These are phyloP conservation scores for Scheffersomyces stipitis DNA, from an alignment of 805 yeast species.

Conservation along the genomic window DNA sequence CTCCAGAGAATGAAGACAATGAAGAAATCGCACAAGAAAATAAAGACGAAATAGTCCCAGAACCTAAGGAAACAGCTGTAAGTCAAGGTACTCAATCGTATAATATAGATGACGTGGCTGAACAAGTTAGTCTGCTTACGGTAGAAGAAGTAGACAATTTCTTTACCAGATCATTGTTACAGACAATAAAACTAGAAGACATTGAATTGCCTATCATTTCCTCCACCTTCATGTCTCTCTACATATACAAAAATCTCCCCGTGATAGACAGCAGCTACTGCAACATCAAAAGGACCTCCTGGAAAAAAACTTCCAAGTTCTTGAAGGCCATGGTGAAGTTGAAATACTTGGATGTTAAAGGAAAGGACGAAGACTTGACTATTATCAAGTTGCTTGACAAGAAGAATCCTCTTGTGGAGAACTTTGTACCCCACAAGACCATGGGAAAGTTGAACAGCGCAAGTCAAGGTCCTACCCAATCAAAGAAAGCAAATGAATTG, in stretches of 20 bases:
- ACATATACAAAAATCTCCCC: conserved; percentile 73
- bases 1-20: conserved; percentile 16
- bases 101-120: conserved; percentile 29
- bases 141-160: conserved; percentile 72
- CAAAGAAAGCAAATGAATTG: conserved; percentile 26
- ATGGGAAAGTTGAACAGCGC: conserved; percentile 12
- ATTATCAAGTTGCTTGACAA: conserved; percentile 51
- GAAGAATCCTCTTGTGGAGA: conserved; percentile 47
- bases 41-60: conserved; percentile 9
- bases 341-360: conserved; percentile 67
- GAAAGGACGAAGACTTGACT: conserved; percentile 79
- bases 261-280: conserved; percentile 52
- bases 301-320: conserved; percentile 87
- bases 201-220: conserved; percentile 67
- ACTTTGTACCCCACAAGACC: conserved; percentile 63
- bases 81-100: not conserved
- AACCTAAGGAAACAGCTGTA: not conserved
- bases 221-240: conserved; percentile 72
- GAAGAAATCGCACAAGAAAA: conserved; percentile 13
- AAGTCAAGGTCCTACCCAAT: conserved; percentile 18
- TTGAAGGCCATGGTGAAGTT: conserved; percentile 83
- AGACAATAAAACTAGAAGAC: conserved; percentile 59
- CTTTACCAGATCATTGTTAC: conserved; percentile 68
- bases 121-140: conserved; percentile 40
- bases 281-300: conserved; percentile 75